phyloP scores from a whole-genome alignment of 805 yeast genomes.

The Saccharomycodes ludwigii region DNA sequence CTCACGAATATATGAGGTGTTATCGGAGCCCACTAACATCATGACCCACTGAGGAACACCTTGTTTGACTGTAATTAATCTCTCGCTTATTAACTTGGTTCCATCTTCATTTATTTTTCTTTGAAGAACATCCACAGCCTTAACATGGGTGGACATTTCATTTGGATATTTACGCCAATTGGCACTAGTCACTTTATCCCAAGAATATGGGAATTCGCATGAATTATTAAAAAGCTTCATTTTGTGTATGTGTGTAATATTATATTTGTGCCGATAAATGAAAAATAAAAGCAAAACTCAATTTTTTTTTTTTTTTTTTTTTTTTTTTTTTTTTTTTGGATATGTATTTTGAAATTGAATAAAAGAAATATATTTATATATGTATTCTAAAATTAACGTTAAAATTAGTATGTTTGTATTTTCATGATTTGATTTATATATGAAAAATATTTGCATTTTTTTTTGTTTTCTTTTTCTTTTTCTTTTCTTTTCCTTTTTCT shows the following conservation, averaged over 20 bases:
- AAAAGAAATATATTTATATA: background rate
- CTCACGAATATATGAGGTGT: conserved; percentile 70
- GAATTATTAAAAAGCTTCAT: conserved; percentile 74
- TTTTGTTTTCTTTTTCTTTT: conserved; percentile 1
- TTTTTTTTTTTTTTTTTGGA: background rate
- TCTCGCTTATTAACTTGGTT: conserved; percentile 58
- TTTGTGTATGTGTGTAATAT: conserved; percentile 4
- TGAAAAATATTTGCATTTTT: background rate
- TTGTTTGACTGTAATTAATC: conserved; percentile 82
- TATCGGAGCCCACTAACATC: conserved; percentile 58
- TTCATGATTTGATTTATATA: background rate
- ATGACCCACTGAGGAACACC: conserved; percentile 75
- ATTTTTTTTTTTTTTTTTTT: background rate
- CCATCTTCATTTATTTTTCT: conserved; percentile 49
- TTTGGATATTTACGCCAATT: conserved; percentile 98
- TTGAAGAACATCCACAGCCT: conserved; percentile 79
- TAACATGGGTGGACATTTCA: conserved; percentile 81
- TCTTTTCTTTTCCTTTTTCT: conserved; percentile 4
- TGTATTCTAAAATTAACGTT: too few species aligned
- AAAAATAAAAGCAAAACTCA: background rate
- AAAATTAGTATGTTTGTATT: too few species aligned
- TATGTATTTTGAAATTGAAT: background rate
- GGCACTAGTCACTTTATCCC: conserved; percentile 93
- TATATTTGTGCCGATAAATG: background rate
- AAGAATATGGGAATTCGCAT: conserved; percentile 67